Evolutionary conservation across 2,329 filamentous ascomycete species (phyloP).

Genomic region (Colletotrichum tamarilloi): DNA sequence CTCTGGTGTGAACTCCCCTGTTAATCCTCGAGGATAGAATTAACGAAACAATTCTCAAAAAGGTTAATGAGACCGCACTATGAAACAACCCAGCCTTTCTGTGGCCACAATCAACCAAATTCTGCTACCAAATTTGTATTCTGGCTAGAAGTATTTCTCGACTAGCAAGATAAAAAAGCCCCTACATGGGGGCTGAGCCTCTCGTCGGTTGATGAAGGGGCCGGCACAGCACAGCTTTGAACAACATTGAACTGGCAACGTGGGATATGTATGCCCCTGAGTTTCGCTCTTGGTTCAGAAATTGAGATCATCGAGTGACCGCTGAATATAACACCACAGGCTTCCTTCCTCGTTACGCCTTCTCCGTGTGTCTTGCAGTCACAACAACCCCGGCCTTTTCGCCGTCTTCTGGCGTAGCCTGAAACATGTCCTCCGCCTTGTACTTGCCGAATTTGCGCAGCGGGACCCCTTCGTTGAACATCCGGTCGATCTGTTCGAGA

Average conservation of each 20-base stretch:
- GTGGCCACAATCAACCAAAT: not conserved
- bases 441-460: slow-evolving; percentile 38
- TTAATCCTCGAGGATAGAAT: too few species aligned
- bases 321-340: not conserved
- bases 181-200: not conserved
- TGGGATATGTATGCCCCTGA: not conserved
- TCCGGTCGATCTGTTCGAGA: slow-evolving; percentile 41
- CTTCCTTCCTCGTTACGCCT: slow-evolving; percentile 7
- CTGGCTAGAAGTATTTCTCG: not conserved
- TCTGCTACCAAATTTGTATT: not conserved
- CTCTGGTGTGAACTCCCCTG: not conserved
- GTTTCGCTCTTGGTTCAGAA: not conserved
- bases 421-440: slow-evolving; percentile 12
- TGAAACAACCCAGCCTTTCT: not conserved
- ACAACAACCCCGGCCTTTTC: slow-evolving; percentile 13
- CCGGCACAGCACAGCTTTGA: not conserved
- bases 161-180: not conserved
- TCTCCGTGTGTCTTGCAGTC: slow-evolving; percentile 15
- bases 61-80: not conserved
- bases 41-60: not conserved
- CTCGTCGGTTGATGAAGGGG: not conserved
- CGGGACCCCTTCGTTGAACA: slow-evolving; percentile 36
- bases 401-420: not conserved
- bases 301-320: not conserved
- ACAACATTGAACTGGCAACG: not conserved